Evolutionary conservation across 768 basidiomycete species (phyloP).

Genomic region (Russula earlei): DNA sequence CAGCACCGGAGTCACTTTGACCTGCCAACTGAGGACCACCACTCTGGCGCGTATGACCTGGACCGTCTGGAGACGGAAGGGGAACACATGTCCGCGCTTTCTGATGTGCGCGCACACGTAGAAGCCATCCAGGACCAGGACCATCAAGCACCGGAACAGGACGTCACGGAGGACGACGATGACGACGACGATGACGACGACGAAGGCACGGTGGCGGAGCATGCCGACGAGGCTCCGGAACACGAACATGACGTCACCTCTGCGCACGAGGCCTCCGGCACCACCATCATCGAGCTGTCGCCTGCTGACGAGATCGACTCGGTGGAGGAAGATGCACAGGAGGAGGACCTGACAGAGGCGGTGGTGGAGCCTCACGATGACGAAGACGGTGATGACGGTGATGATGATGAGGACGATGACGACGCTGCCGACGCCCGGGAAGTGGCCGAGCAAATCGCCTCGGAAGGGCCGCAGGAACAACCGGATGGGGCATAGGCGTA

Average conservation of each 20-base stretch:
- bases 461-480: constrained; percentile 3
- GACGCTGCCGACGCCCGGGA: constrained; percentile 9
- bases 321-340: constrained; percentile 12
- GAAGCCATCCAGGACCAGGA: not conserved
- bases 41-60: not conserved
- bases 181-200: constrained; percentile 10
- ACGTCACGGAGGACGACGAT: constrained; percentile 16
- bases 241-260: constrained; percentile 14
- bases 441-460: constrained; percentile 9
- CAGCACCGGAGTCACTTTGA: not conserved
- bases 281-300: constrained; percentile 14
- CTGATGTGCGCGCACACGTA: not conserved
- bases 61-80: not conserved
- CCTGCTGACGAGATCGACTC: constrained; percentile 5
- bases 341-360: constrained; percentile 18
- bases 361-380: constrained; percentile 7
- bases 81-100: not conserved
- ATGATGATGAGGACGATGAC: not conserved
- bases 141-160: constrained; percentile 5
- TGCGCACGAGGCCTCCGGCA: constrained; percentile 1
- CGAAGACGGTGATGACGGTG: not conserved
- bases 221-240: not conserved
- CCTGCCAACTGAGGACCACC: not conserved
- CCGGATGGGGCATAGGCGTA: not conserved
- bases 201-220: not conserved